Evolutionary conservation across 2,329 filamentous ascomycete genomes (phyloP), one percentile per base, ranked within the genome.

Genomic region (Cadophora gregata): DNA sequence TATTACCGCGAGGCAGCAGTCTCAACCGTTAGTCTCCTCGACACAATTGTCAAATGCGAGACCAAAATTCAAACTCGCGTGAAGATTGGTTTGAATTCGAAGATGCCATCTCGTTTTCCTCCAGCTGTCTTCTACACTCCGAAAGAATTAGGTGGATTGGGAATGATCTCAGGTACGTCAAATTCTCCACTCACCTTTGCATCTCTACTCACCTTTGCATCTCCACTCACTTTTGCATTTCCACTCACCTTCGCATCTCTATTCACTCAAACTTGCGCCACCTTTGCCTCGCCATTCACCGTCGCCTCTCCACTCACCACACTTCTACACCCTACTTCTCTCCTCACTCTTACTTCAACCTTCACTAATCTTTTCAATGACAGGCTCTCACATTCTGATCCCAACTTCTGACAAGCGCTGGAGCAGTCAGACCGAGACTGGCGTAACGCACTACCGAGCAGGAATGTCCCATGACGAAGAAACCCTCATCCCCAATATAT

Each of bases 121-220:
- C 96, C 96, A 21, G 96, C 96, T 4, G 96, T 99, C 2, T 99
- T 99, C 81, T 99, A 99, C 76, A 99, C 96, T 0, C 96, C 96
- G 0, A 99, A 99, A 81, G 96, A 99, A 77, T 84, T 99, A 59
- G 96, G 96, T 82, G 96, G 96, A 78, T 83, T 99, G 5, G 96
- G 96, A 76, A 99, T 99, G 96, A 98, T 99, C 72, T 99, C 96
- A 12, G n/a, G n/a, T n/a, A n/a, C n/a, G n/a, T n/a, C n/a, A n/a
- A n/a, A n/a, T n/a, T n/a, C n/a, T n/a, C n/a, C n/a, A n/a, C n/a
- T n/a, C n/a, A n/a, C n/a, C n/a, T n/a, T n/a, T n/a, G n/a, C n/a
- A n/a, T n/a, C n/a, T n/a, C n/a, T n/a, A n/a, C n/a, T n/a, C n/a
- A n/a, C n/a, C n/a, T n/a, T n/a, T n/a, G n/a, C n/a, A n/a, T n/a